Conservation (phyloP, 805 yeast genomes). For the Wickerhamiella azymoides region DNA sequence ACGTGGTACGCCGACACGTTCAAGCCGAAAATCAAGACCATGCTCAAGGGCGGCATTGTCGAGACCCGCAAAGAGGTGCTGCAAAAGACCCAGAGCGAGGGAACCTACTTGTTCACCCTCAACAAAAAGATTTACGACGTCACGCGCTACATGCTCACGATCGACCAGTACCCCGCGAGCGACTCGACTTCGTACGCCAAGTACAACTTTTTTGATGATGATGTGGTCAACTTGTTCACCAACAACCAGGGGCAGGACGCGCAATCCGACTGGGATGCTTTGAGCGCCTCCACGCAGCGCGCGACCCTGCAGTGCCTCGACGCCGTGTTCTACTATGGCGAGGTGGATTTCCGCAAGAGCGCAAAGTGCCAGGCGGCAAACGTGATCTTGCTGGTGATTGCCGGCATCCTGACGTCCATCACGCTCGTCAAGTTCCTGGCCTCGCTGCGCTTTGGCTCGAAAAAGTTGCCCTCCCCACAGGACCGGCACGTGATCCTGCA, state of each 20-base stretch:
- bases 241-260: slow-evolving; percentile 27
- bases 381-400: slow-evolving; percentile 27
- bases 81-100: slow-evolving; percentile 17
- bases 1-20: slow-evolving; percentile 28
- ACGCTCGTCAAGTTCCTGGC: slow-evolving; percentile 29
- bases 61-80: slow-evolving; percentile 20
- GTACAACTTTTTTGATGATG: slow-evolving; percentile 26
- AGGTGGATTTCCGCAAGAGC: slow-evolving; percentile 27
- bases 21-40: slow-evolving; percentile 24
- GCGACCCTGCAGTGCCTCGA: slow-evolving; percentile 25
- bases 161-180: slow-evolving; percentile 17
- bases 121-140: slow-evolving; percentile 27
- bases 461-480: slow-evolving; percentile 26
- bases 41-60: slow-evolving; percentile 28
- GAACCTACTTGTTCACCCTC: slow-evolving; percentile 23
- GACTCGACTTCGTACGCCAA: slow-evolving; percentile 17
- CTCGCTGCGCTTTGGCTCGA: slow-evolving; percentile 27
- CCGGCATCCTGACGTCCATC: slow-evolving; percentile 27
- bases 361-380: slow-evolving; percentile 31
- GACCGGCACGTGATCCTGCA: slow-evolving; percentile 31
- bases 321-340: slow-evolving; percentile 26
- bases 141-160: slow-evolving; percentile 27
- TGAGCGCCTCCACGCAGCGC: slow-evolving; percentile 19
- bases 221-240: slow-evolving; percentile 22
- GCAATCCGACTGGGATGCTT: slow-evolving; percentile 21